phyloP scores from a whole-genome alignment of 768 basidiomycete species.

The Rubroboletus pulcherrimus region DNA sequence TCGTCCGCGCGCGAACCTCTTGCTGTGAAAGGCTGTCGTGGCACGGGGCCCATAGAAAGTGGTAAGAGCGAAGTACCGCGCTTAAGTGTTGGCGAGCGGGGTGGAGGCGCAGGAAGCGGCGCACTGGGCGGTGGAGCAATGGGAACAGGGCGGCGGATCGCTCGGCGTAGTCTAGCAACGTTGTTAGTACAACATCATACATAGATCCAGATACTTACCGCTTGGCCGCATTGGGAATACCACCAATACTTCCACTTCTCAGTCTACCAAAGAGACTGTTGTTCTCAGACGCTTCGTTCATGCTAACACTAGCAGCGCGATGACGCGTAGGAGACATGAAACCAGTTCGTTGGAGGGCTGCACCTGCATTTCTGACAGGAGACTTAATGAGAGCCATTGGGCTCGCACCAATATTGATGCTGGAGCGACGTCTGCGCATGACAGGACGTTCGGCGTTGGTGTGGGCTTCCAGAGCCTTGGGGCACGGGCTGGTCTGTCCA shows the following conservation, averaged over 20 bases:
- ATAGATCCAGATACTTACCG: slow-evolving; percentile 28
- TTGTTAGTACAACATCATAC: not conserved
- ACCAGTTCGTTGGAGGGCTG: slow-evolving; percentile 48
- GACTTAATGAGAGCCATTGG: slow-evolving; percentile 60
- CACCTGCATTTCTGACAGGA: slow-evolving; percentile 47
- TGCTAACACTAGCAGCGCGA: slow-evolving; percentile 44
- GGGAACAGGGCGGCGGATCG: slow-evolving; percentile 30
- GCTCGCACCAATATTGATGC: slow-evolving; percentile 50
- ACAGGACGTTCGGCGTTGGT: slow-evolving; percentile 34
- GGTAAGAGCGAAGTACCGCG: slow-evolving; percentile 14
- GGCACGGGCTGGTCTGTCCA: slow-evolving; percentile 25
- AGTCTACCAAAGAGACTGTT: slow-evolving; percentile 49
- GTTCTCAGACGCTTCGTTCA: slow-evolving; percentile 32
- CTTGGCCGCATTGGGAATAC: slow-evolving; percentile 30
- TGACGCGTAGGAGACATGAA: slow-evolving; percentile 37
- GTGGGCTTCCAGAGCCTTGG: slow-evolving; percentile 18
- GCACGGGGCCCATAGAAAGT: slow-evolving; percentile 13
- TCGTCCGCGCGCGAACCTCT: slow-evolving; percentile 3
- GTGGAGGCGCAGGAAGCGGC: slow-evolving; percentile 28
- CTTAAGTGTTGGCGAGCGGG: slow-evolving; percentile 20
- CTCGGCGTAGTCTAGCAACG: slow-evolving; percentile 38
- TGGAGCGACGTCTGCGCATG: slow-evolving; percentile 61
- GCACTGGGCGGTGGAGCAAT: slow-evolving; percentile 26
- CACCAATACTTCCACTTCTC: slow-evolving; percentile 49
- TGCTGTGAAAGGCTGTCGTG: slow-evolving; percentile 19